Percentiles rank a stretch among this genome's conserved stretches.
Evolutionary conservation across 768 basidiomycete species (phyloP).

Genomic region (Fibroporia radiculosa): DNA sequence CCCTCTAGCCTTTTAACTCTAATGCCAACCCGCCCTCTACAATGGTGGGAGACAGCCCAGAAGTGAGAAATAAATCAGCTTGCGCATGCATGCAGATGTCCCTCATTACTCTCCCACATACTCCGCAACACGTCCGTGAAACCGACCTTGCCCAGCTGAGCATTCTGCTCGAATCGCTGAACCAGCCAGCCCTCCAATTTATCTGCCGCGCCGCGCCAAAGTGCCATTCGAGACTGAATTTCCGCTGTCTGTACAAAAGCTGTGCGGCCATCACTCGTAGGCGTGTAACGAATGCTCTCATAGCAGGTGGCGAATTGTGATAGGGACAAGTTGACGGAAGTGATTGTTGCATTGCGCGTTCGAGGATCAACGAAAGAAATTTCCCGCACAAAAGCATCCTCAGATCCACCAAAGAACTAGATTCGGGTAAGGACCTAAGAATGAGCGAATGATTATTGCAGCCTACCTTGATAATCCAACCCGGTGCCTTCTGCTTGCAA

Average conservation of each 20-base stretch:
- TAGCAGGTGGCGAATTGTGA: constrained; percentile 93
- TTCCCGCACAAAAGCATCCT: constrained; percentile 92
- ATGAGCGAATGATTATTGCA: background rate
- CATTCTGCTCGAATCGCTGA: constrained; percentile 89
- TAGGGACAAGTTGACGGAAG: constrained; percentile 87
- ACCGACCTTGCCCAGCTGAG: constrained; percentile 78
- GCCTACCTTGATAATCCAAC: constrained; percentile 87
- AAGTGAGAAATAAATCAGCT: constrained; percentile 4
- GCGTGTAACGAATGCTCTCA: constrained; percentile 83
- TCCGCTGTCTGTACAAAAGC: constrained; percentile 86
- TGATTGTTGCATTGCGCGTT: constrained; percentile 72
- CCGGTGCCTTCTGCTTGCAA: constrained; percentile 86
- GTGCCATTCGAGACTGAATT: constrained; percentile 72
- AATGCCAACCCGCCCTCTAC: constrained; percentile 6
- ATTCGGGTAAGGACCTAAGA: background rate
- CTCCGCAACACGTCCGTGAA: constrained; percentile 84
- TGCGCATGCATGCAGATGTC: constrained; percentile 24
- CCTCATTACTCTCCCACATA: constrained; percentile 68
- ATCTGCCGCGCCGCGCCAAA: constrained; percentile 79
- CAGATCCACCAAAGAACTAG: constrained; percentile 85
- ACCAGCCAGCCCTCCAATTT: constrained; percentile 80
- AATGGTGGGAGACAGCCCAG: background rate
- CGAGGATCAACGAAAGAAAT: constrained; percentile 89
- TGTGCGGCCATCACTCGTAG: constrained; percentile 53
- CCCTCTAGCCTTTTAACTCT: constrained; percentile 13